A percentile compares a stretch with the other conserved stretches of the same genome.
Conservation (phyloP, 371 early-diverging fungal genomes). For the Rhizopus delemar region DNA sequence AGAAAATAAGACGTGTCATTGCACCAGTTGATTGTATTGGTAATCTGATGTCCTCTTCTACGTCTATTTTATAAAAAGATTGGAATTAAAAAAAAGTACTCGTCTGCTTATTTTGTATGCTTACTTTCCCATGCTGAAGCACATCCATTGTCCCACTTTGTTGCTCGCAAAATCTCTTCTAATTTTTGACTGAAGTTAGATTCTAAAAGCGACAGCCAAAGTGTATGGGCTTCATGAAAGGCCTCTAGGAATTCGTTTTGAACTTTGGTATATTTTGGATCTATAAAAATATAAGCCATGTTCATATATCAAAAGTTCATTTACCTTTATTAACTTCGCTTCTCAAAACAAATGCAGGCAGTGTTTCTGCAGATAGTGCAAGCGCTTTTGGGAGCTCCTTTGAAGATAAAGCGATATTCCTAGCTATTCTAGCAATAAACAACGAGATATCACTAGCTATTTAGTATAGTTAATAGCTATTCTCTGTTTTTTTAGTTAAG, state of each 20-base stretch:
- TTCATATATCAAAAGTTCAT: not conserved
- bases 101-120: not conserved
- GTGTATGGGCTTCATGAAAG: constrained; percentile 38
- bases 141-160: constrained; percentile 39
- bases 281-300: constrained; percentile 19
- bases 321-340: constrained; percentile 41
- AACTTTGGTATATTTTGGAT: constrained; percentile 27
- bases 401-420: constrained; percentile 33
- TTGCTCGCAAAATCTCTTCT: constrained; percentile 5
- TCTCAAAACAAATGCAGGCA: constrained; percentile 27
- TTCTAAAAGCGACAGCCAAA: constrained; percentile 47
- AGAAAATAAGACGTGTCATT: constrained; percentile 38
- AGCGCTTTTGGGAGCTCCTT: constrained; percentile 37
- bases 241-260: constrained; percentile 24
- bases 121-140: constrained; percentile 42
- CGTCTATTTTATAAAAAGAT: constrained; percentile 8
- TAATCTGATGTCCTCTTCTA: constrained; percentile 31
- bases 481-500: not conserved
- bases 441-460: constrained; percentile 31
- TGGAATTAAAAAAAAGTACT: not conserved
- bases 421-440: constrained; percentile 39
- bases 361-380: constrained; percentile 15
- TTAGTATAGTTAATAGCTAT: not conserved
- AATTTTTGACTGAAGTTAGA: constrained; percentile 26
- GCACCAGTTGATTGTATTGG: constrained; percentile 55